phyloP scores from a whole-genome alignment of 1,284 basidiomycete genomes.

The Fistulinella staudtii region DNA sequence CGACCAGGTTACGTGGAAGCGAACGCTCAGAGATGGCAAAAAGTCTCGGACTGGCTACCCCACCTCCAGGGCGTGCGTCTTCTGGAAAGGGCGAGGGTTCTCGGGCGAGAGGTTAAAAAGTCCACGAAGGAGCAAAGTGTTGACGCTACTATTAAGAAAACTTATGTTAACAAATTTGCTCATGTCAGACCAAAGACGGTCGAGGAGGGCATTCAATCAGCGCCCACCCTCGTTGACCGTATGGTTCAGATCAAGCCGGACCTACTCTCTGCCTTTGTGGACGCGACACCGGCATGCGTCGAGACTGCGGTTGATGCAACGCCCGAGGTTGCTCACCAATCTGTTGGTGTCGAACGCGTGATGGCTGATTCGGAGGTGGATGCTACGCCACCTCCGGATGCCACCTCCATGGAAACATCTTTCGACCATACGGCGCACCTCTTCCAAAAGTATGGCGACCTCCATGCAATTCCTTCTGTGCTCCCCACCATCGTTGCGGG shows the following conservation, averaged over 20 bases:
- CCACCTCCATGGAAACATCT: conserved; percentile 22
- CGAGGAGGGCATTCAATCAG: conserved; percentile 46
- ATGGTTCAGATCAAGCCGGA: conserved; percentile 44
- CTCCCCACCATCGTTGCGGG: conserved; percentile 42
- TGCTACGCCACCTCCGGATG: conserved; percentile 24
- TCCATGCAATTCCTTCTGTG: conserved; percentile 27
- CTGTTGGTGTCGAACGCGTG: conserved; percentile 37
- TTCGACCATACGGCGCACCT: conserved; percentile 27
- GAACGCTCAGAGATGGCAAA: conserved; percentile 65
- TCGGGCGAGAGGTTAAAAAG: conserved; percentile 27
- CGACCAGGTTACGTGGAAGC: conserved; percentile 63
- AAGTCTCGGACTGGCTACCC: conserved; percentile 61
- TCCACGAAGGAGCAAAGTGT: conserved; percentile 46
- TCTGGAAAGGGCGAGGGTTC: conserved; percentile 50
- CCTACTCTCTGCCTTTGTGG: conserved; percentile 42
- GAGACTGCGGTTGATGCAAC: conserved; percentile 34
- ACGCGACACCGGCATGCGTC: conserved; percentile 38
- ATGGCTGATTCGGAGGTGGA: conserved; percentile 31
- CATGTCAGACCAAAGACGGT: conserved; percentile 43
- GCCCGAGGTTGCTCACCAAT: conserved; percentile 35
- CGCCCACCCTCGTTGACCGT: conserved; percentile 43
- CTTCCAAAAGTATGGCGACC: conserved; percentile 22
- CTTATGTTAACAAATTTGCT: conserved; percentile 44
- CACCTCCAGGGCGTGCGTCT: conserved; percentile 62
- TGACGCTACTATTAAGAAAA: conserved; percentile 48